A percentile compares a stretch with the other conserved stretches of the same genome.
Evolutionary conservation across 2,329 filamentous ascomycete species (phyloP).

Genomic region (Graphilbum fragrans): DNA sequence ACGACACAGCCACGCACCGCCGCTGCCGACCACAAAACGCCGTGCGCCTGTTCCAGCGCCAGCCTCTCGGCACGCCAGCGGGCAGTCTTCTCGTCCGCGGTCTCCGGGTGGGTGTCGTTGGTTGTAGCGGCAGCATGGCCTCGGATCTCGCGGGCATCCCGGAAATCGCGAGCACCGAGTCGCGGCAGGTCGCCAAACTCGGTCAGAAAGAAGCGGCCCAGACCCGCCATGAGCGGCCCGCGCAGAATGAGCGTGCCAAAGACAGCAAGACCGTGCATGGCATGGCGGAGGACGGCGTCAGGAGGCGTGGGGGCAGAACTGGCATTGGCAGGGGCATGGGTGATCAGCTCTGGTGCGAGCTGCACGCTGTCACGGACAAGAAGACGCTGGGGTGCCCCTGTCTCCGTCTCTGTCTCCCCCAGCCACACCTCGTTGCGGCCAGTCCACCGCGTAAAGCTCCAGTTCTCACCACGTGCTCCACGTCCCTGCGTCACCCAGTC

Average conservation of each 20-base stretch:
- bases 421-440: conserved; percentile 82
- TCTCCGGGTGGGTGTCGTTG: background rate
- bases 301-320: conserved; percentile 30
- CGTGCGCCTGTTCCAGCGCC: conserved; percentile 42
- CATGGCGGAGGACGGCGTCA: conserved; percentile 28
- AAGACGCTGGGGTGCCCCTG: conserved; percentile 32
- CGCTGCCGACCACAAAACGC: conserved; percentile 72
- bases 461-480: conserved; percentile 73
- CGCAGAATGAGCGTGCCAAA: conserved; percentile 78
- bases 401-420: conserved; percentile 9
- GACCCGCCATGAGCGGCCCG: conserved; percentile 52
- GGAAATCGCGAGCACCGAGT: conserved; percentile 72
- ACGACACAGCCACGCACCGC: conserved; percentile 72
- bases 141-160: conserved; percentile 22
- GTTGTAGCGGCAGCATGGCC: background rate
- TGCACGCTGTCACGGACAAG: conserved; percentile 79
- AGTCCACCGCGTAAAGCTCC: conserved; percentile 69
- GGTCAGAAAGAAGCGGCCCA: conserved; percentile 63
- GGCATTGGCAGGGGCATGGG: background rate
- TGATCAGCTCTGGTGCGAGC: conserved; percentile 24
- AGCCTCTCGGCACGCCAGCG: conserved; percentile 44
- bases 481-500: conserved; percentile 94
- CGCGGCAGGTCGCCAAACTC: conserved; percentile 71
- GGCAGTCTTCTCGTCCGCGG: conserved; percentile 29
- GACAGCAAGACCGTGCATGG: conserved; percentile 65